Evolutionary conservation across 1,284 basidiomycete species (phyloP), one percentile per base, ranked within the genome.

Genomic region (Phaffia rhodozyma): DNA sequence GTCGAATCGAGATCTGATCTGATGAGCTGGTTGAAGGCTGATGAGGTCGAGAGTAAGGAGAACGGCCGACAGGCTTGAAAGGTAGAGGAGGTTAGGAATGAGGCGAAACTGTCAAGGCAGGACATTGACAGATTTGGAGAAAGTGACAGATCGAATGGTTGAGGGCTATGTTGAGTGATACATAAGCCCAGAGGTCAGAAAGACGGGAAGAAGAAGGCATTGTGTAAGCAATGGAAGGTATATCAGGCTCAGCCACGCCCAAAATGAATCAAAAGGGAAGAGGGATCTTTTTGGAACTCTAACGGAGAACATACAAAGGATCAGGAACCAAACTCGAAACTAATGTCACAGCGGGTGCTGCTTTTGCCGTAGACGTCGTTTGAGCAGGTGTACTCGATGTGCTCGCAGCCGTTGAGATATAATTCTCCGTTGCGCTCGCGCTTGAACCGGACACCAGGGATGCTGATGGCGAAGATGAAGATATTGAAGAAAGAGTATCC

Each of bases 61-160:
- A 91, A 84, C 0, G 89, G 82, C 5, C 89, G 80, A 71, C 89
- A 91, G 6, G 79, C 72, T 21, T 82, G 78, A 73, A 91, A 89
- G 0, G 82, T 71, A 2, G 73, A 53, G 0, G 80, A 75, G 66
- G 79, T 78, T 0, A 86, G 84, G 82, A 91, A 86, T 68, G 86
- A 85, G 29, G 76, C 68, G 73, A 91, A 84, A 74, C 88, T 89
- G 61, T 79, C 75, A 65, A 82, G 78, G 72, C 89, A 91, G 50
- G 77, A 73, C 38, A 81, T 82, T 11, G 85, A 83, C 69, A 87
- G 86, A 70, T 86, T 84, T 25, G 69, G 68, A 16, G 81, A 78
- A 56, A 89, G 72, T 25, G 80, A 79, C 2, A 81, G 78, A 70
- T 89, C 87, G 69, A 86, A 84, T 0, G 88, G 81, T 67, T 86